These are phyloP conservation scores for Globisporangium acanthophoron DNA, from an alignment of 352 stramenopile species.

Conservation along the genomic window DNA sequence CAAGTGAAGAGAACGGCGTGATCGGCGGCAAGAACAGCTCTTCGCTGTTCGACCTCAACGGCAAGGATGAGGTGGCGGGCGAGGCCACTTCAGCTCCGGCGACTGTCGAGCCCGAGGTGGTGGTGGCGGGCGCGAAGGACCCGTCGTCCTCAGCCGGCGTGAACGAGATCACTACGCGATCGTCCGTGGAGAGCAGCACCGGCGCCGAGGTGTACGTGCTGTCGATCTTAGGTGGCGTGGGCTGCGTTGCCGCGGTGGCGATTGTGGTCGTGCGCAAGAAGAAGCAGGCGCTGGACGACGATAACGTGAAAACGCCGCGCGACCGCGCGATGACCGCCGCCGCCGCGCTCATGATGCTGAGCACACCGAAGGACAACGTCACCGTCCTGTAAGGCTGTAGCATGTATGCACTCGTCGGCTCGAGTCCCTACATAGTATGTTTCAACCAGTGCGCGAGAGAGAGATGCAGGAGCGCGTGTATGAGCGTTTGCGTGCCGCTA, in stretches of 20 bases:
- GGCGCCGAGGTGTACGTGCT: constrained; percentile 30
- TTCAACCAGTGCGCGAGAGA: too few species aligned
- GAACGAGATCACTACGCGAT: constrained; percentile 30
- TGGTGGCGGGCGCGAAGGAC: constrained; percentile 15
- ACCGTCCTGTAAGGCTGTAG: constrained; percentile 21
- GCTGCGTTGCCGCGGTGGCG: constrained; percentile 37
- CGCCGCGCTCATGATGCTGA: constrained; percentile 26
- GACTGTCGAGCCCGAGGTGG: constrained; percentile 2
- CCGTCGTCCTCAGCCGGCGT: neutral
- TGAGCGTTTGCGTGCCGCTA: neutral
- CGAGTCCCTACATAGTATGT: too few species aligned
- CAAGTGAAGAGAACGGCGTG: constrained; percentile 11
- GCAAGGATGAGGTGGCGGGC: constrained; percentile 5
- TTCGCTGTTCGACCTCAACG: constrained; percentile 2
- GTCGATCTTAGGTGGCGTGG: constrained; percentile 24
- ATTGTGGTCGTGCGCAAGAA: constrained; percentile 69
- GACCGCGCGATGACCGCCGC: constrained; percentile 24
- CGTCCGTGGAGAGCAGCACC: neutral
- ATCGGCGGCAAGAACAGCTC: constrained; percentile 2
- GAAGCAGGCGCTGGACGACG: constrained; percentile 48
- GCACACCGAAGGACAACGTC: constrained; percentile 47
- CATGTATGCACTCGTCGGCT: neutral
- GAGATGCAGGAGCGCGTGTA: neutral
- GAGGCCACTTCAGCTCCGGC: constrained; percentile 1
- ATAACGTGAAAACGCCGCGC: constrained; percentile 55